Base-by-base conservation (phyloP, 176 grass and related monocot genomes). In the Raddia guianensis region DNA sequence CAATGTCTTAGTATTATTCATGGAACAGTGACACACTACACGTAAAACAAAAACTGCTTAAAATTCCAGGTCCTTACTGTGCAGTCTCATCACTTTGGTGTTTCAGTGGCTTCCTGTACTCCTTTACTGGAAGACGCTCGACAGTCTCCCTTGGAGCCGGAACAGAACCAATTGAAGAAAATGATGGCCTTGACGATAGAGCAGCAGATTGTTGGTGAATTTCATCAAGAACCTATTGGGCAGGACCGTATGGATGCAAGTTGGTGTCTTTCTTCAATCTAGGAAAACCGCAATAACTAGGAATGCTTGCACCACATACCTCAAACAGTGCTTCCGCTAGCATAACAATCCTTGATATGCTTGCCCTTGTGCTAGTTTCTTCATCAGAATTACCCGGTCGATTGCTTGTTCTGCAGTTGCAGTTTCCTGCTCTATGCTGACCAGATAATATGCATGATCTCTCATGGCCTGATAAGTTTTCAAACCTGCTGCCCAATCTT, bases 331-430 rank as follows among this genome's bases (percentile, higher is more conserved):
- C 90, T 86, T 98, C 95, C 82, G 90, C 95, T 81, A 98, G 79
- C 88, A 98, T 92, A 68, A 98, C 92, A 82, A 98, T 98, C 84
- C 95, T 91, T 63, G 95, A 98, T 89, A 98, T 98, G 83, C 95
- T 94, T 60, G 90, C 81, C 42, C 92, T 88, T 45, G 92, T 87
- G 75, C 82, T 64, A 13, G 88, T 87, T 73, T 95, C 88, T 84
- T 98, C 92, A 84, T 91, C 92, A 87, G 92, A 78, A 92, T 92
- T 97, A 18, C 83, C 83, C 66, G 81, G 59, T 72, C 58, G 83
- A 58, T 60, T 93, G 75, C 27, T 89, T 56, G 88, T 79, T 78
- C 88, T 84, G 86, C 95, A 98, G 81, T 90, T 93, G 52, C 95
- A 95, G 8, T 72, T 85, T 74, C 90, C 95, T 32, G 88, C 93